Percentiles rank a stretch among this genome's conserved stretches.
phyloP scores from a whole-genome alignment of 2,329 filamentous ascomycete species.

The Diplodia seriata region DNA sequence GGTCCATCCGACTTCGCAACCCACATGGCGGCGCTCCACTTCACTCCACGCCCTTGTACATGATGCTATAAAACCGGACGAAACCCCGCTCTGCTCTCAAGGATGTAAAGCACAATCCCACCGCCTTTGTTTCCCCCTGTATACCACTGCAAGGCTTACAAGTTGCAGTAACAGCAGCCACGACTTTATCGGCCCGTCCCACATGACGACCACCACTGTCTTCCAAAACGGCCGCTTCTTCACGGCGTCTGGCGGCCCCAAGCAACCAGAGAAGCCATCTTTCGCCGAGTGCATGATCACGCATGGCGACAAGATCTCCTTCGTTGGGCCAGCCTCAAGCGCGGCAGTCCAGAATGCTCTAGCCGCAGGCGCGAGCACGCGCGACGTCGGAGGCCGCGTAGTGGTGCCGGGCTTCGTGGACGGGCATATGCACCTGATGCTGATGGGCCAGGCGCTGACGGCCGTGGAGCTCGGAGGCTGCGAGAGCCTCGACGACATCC shows the following conservation, averaged over 20 bases:
- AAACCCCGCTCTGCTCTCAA: neutral
- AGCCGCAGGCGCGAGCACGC: constrained; percentile 38
- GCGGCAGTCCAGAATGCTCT: constrained; percentile 40
- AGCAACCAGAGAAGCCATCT: constrained; percentile 28
- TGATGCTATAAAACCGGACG: neutral
- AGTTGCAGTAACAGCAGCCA: neutral
- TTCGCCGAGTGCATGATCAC: constrained; percentile 51
- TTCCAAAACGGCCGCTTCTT: constrained; percentile 47
- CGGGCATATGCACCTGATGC: constrained; percentile 64
- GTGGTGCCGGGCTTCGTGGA: constrained; percentile 65
- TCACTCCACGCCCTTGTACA: neutral
- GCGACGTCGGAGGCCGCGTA: constrained; percentile 48
- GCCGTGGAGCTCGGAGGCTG: constrained; percentile 59
- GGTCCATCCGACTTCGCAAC: constrained; percentile 25
- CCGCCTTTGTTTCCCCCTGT: neutral
- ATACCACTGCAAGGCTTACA: neutral
- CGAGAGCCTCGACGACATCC: constrained; percentile 58
- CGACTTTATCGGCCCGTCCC: neutral
- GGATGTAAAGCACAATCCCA: neutral
- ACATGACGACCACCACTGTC: constrained; percentile 34
- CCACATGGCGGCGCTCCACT: constrained; percentile 17
- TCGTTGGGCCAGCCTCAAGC: constrained; percentile 46
- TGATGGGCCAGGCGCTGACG: constrained; percentile 61
- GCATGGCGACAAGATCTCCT: constrained; percentile 48
- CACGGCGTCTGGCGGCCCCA: constrained; percentile 29